Evolutionary conservation across 2,329 filamentous ascomycete genomes (phyloP), one percentile per base, ranked within the genome.

Genomic region (Alternaria brassicicola): DNA sequence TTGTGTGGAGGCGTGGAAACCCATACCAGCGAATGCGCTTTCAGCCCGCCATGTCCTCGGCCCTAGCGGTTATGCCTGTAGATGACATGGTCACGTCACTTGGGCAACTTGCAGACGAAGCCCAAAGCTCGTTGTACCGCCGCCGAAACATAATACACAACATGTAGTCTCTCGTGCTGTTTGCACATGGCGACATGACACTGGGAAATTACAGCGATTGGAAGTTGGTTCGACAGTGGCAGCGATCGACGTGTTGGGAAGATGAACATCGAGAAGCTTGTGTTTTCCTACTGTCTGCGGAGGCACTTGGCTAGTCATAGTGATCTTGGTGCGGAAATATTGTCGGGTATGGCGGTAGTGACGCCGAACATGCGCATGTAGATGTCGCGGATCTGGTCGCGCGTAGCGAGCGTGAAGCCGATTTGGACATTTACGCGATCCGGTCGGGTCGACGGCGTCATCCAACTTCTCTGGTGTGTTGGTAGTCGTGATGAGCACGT

Each of bases 401-500:
- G 66, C 26, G 76, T 78, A 1, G 81, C 80, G 3, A 79, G 73
- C 4, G 73, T 82, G 74, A 93, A 90, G 10, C 80, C 80, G 1
- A 91, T 83, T 58, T 89, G 85, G 74, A 85, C 82, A 65, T 92
- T 89, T 4, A 93, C 87, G 1, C 89, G 83, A 1, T 90, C 90
- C 0, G 91, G 89, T 0, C 90, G 83, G 48, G 93, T 88, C 6
- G 95, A 82, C n/a, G 0, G 90, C 90, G 43, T 88, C 84, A 70
- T 93, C 90, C 0, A 94, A 84, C 13, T 85, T 82, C 66, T 93
- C 88, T 3, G 89, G 88, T 59, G 87, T 85, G 76, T 94, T 95
- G 30, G 89, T 92, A 0, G 91, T 93, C 89, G 93, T 92, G 78
- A 94, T 88, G 17, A 94, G 83, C 12, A 94, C 85, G 43, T 90